phyloP scores from a whole-genome alignment of 257 asterid species.

The Galeopsis tetrahit region DNA sequence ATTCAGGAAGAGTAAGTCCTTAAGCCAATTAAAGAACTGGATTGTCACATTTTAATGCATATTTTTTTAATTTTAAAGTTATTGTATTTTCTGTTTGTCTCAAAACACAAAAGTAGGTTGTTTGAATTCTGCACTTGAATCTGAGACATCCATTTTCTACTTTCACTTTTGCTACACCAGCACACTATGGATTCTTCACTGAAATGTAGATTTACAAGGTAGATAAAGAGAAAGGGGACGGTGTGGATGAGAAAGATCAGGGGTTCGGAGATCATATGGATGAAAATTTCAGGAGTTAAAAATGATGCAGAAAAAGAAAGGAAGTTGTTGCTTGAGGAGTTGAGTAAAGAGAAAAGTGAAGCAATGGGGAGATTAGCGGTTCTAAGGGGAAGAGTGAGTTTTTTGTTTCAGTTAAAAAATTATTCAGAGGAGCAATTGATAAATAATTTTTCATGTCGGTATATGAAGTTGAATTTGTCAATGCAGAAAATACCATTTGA shows the following conservation, averaged over 20 bases:
- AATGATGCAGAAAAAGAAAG: conserved; percentile 62
- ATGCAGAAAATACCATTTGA: conserved; percentile 63
- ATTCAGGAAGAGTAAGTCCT: conserved; percentile 85
- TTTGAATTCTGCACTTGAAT: too few relatives aligned
- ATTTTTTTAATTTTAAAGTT: too few relatives aligned
- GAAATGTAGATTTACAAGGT: too few relatives aligned
- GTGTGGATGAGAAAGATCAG: conserved; percentile 28
- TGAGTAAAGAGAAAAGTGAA: conserved; percentile 50
- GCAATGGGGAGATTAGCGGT: conserved; percentile 39
- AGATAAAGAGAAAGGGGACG: conserved; percentile 43
- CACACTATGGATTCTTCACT: too few relatives aligned
- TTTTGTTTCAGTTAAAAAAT: not conserved
- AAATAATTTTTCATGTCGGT: not conserved
- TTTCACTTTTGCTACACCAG: too few relatives aligned
- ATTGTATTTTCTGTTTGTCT: too few relatives aligned
- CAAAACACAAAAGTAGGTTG: too few relatives aligned
- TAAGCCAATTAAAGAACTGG: not conserved
- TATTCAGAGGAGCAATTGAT: not conserved
- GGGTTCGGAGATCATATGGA: conserved; percentile 12
- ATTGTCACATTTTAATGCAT: too few relatives aligned
- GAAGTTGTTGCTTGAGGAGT: conserved; percentile 64
- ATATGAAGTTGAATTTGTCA: conserved; percentile 25
- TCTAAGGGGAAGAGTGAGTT: conserved; percentile 64
- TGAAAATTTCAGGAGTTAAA: not conserved
- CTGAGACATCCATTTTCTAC: too few relatives aligned